Conservation (phyloP, 257 asterid genomes). For the Lithospermum erythrorhizon region DNA sequence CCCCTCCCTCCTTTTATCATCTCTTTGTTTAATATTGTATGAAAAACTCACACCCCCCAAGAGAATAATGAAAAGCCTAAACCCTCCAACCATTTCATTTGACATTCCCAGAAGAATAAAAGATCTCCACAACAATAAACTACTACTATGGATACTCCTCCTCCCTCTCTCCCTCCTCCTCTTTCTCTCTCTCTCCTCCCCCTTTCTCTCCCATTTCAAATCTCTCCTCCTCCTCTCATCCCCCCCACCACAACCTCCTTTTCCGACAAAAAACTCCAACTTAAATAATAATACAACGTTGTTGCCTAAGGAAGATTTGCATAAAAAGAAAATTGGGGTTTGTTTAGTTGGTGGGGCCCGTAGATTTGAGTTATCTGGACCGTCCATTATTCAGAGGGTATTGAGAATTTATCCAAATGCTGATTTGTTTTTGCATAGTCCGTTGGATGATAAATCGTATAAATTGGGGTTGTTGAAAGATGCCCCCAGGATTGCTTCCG, state of each 20-base stretch:
- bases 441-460: conserved; percentile 60
- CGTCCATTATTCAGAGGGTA: conserved; percentile 61
- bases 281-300: not conserved
- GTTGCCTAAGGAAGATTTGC: conserved; percentile 10
- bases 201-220: conserved; percentile 10
- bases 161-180: conserved; percentile 39
- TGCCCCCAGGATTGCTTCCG: conserved; percentile 67
- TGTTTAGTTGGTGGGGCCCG: conserved; percentile 98
- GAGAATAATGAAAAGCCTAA: conserved; percentile 28
- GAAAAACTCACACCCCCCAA: no score
- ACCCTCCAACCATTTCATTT: conserved; percentile 32
- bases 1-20: no score
- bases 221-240: conserved; percentile 2
- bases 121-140: conserved; percentile 59
- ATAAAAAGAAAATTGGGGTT: conserved; percentile 62
- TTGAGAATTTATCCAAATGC: conserved; percentile 50
- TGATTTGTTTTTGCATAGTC: conserved; percentile 72
- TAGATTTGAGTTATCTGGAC: conserved; percentile 90
- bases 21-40: no score
- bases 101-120: conserved; percentile 30
- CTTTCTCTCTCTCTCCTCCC: conserved; percentile 29
- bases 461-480: conserved; percentile 50
- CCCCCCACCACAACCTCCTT: conserved; percentile 1
- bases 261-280: no score
- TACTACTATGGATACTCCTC: conserved; percentile 40